These are phyloP conservation scores for Boletus patriciae DNA, from an alignment of 768 basidiomycete species.

Conservation along the genomic window DNA sequence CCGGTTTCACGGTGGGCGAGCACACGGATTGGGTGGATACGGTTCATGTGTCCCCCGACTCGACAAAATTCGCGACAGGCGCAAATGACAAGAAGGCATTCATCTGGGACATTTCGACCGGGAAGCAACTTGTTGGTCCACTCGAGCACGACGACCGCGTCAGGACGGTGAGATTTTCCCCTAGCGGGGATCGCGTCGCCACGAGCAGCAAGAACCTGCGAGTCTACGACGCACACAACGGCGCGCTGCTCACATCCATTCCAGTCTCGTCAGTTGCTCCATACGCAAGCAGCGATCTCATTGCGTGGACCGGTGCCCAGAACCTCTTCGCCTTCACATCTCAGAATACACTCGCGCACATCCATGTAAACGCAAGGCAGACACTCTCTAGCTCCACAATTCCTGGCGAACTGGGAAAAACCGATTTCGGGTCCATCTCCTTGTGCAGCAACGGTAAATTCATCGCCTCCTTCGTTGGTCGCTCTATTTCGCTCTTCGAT, in stretches of 20 bases:
- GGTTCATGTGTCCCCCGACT: not conserved
- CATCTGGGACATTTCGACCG: constrained; percentile 7
- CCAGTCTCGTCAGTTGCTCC: not conserved
- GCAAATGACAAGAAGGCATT: not conserved
- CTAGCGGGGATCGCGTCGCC: constrained; percentile 1
- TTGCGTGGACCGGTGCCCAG: not conserved
- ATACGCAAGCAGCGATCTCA: not conserved
- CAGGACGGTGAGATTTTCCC: constrained; percentile 8
- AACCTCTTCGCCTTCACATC: not conserved
- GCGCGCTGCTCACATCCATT: not conserved
- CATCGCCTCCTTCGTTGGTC: not conserved
- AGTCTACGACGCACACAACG: not conserved
- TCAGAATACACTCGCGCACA: not conserved
- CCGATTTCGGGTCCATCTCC: not conserved
- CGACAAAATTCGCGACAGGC: constrained; percentile 3
- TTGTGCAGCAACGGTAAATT: not conserved
- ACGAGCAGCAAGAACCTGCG: not conserved
- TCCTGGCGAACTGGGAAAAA: not conserved
- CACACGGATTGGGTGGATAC: constrained; percentile 2
- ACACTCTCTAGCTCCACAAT: not conserved
- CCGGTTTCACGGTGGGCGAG: not conserved
- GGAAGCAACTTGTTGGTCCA: constrained; percentile 6
- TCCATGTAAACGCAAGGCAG: not conserved
- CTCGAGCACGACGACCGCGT: not conserved
- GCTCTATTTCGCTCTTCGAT: constrained; percentile 4